Conservation (phyloP, 257 asterid genomes). For the Solanum tarapatanum region DNA sequence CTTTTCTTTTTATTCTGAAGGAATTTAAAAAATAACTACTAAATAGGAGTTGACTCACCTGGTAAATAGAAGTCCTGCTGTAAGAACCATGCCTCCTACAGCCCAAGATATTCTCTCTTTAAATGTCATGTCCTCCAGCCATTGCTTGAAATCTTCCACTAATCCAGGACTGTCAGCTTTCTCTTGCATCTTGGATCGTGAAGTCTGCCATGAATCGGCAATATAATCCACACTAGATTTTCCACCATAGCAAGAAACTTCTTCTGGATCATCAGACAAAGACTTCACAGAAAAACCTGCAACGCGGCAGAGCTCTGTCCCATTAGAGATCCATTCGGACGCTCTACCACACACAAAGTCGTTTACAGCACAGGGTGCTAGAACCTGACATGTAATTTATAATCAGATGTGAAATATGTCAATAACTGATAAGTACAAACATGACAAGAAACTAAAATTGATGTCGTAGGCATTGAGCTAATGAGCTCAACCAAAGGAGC, state of each 20-base stretch:
- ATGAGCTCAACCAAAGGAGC: background rate
- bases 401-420: constrained; percentile 11
- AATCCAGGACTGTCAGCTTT: constrained; percentile 15
- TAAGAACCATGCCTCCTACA: constrained; percentile 91
- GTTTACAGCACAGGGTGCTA: constrained; percentile 79
- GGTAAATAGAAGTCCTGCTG: constrained; percentile 82
- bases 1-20: background rate
- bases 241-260: constrained; percentile 74
- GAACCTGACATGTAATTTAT: constrained; percentile 48
- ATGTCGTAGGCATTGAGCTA: background rate
- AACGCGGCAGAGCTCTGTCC: constrained; percentile 88
- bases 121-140: constrained; percentile 46
- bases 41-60: constrained; percentile 38
- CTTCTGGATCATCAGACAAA: constrained; percentile 36
- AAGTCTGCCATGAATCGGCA: constrained; percentile 56
- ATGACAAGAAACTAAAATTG: background rate
- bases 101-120: constrained; percentile 91
- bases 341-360: constrained; percentile 96
- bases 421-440: background rate
- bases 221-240: constrained; percentile 58
- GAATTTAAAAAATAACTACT: background rate
- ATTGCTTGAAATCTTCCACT: constrained; percentile 49
- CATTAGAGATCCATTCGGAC: constrained; percentile 91
- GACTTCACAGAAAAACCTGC: constrained; percentile 79
- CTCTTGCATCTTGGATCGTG: constrained; percentile 32